Evolutionary conservation across 2,329 filamentous ascomycete genomes (phyloP).

Genomic region (Neopestalotiopsis rosae): DNA sequence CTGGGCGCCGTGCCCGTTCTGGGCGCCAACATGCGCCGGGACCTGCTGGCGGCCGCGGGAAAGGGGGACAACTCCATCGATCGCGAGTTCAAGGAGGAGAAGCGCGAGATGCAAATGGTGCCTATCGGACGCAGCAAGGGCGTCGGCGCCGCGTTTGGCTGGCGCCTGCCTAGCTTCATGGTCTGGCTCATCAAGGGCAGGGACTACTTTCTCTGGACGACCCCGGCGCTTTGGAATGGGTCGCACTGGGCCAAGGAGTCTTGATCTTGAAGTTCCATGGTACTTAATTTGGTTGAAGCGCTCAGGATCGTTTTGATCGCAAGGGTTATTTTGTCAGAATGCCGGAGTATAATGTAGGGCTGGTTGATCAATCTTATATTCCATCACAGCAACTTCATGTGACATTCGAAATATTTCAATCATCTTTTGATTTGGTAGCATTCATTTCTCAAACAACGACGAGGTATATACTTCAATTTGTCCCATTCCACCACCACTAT

Average conservation of each 20-base stretch:
- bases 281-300: not conserved
- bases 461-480: no score
- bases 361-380: no score
- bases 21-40: constrained; percentile 53
- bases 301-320: not conserved
- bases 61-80: constrained; percentile 20
- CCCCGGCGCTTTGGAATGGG: constrained; percentile 52
- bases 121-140: constrained; percentile 51
- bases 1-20: constrained; percentile 47
- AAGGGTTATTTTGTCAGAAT: not conserved
- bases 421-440: no score
- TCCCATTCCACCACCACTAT: no score
- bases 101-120: constrained; percentile 50
- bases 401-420: no score
- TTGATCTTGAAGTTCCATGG: not conserved
- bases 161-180: constrained; percentile 46
- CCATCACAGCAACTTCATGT: no score
- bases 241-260: constrained; percentile 46
- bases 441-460: no score
- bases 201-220: constrained; percentile 58
- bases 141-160: constrained; percentile 50
- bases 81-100: constrained; percentile 48
- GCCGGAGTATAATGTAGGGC: not conserved
- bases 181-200: constrained; percentile 56
- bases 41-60: constrained; percentile 45